Evolutionary conservation across 1,139 yeast species (phyloP).

Genomic region (Debaryomyces subglobosus): DNA sequence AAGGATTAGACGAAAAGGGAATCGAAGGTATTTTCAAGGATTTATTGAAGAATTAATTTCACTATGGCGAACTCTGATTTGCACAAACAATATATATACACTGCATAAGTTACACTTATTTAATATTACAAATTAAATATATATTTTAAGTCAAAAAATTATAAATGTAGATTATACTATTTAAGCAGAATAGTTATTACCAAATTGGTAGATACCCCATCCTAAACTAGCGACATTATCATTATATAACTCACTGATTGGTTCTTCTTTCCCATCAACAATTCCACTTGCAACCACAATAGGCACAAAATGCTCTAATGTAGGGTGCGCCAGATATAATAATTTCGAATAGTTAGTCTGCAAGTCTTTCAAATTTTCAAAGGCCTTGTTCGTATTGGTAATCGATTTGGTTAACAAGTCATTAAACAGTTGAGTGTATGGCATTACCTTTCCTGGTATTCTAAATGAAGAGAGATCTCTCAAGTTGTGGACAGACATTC

Average conservation of each 20-base stretch:
- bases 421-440: conserved; percentile 58
- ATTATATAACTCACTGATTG: conserved; percentile 50
- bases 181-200: conserved; percentile 15
- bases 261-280: conserved; percentile 31
- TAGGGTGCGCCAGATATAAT: conserved; percentile 65
- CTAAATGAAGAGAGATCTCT: conserved; percentile 46
- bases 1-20: conserved; percentile 48
- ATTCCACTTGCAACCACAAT: conserved; percentile 70
- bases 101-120: conserved; percentile 7
- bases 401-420: conserved; percentile 42
- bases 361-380: conserved; percentile 35
- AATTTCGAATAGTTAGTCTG: conserved; percentile 34
- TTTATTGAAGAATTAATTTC: conserved; percentile 33
- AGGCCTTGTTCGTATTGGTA: conserved; percentile 23
- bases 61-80: background rate
- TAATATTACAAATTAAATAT: conserved; percentile 4
- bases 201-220: conserved; percentile 67
- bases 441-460: conserved; percentile 31
- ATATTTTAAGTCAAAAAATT: conserved; percentile 1
- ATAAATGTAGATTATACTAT: conserved; percentile 1
- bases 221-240: conserved; percentile 54
- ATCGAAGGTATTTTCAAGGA: conserved; percentile 40
- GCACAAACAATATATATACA: conserved; percentile 4
- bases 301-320: conserved; percentile 74
- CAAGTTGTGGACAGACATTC: conserved; percentile 80